Conservation (phyloP, 345 rosid genomes). For the Brassica rapa region DNA sequence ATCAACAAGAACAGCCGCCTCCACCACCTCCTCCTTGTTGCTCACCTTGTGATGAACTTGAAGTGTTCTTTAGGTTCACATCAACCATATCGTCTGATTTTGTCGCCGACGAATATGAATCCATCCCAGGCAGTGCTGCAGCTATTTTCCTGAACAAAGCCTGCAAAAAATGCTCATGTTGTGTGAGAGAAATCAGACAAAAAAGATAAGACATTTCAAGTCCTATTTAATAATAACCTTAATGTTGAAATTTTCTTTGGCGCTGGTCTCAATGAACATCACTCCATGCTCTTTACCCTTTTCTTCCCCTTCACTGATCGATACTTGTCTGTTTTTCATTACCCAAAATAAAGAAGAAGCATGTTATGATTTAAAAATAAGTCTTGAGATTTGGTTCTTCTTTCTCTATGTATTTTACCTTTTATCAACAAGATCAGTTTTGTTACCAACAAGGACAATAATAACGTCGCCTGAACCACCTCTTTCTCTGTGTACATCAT, state of each 20-base stretch:
- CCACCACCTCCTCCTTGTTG: constrained; percentile 58
- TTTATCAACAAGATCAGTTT: constrained; percentile 87
- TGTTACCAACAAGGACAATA: constrained; percentile 89
- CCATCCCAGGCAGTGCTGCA: constrained; percentile 93
- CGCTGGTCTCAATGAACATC: constrained; percentile 93
- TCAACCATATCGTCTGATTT: constrained; percentile 98
- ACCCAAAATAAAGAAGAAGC: background rate
- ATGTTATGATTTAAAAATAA: background rate
- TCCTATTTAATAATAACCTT: constrained; percentile 48
- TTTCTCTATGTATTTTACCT: constrained; percentile 40
- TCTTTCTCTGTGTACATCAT: constrained; percentile 82
- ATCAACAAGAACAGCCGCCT: constrained; percentile 76
- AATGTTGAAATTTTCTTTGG: constrained; percentile 89
- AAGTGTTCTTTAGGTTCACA: constrained; percentile 77
- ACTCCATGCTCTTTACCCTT: constrained; percentile 77
- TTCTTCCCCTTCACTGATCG: constrained; percentile 66
- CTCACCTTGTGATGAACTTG: constrained; percentile 66
- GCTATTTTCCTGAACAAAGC: constrained; percentile 92
- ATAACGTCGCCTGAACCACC: constrained; percentile 78
- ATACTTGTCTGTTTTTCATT: background rate
- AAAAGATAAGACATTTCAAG: background rate
- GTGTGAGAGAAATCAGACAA: background rate
- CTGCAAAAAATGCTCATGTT: constrained; percentile 45
- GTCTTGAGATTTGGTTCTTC: background rate
- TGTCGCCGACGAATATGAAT: constrained; percentile 65